Evolutionary conservation across 306 rosid species (phyloP), one percentile per base, ranked within the genome.

Genomic region (Cotoneaster glaucophyllus): DNA sequence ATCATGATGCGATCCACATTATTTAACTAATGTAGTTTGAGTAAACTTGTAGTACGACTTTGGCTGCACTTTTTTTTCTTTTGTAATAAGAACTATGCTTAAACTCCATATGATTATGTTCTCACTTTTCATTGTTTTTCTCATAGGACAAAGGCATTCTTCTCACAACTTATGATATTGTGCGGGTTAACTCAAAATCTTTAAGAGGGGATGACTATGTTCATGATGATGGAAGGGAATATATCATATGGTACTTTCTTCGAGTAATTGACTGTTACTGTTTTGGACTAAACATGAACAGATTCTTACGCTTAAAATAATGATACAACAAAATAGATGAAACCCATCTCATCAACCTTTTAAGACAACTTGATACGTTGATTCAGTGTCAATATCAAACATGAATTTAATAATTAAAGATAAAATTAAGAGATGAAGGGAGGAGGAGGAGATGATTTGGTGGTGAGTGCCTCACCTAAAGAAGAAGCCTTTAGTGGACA

Each of bases 101-200:
- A 52, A 77, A 74, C 32, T 61, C 28, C 45, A 71, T 74, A 28
- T 28, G 70, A 65, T 61, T 69, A 82, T 57, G 21, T 50, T 53
- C 17, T 31, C 70, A 48, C 66, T 37, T 58, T 76, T 19, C 41
- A 66, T 37, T 79, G n/a, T 11, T 68, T 71, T 75, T 63, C 58
- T 25, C 67, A 34, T 80, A 95, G 98, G 96, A 87, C 82, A 90
- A 88, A 86, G 97, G 98, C 50, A 85, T 95, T 85, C 96, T 95
- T 77, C 92, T 95, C 67, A 95, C 98, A 48, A 95, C 96, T 59
- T 95, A 95, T 71, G 98, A 95, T 74, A 92, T 92, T 75, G 98
- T 95, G 67, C 89, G 97, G 81, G 87, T 88, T 81, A 95, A 92
- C 86, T 85, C 87, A 21, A 92, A 90, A 85, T 83, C 98, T 74